Base-by-base conservation (phyloP, 805 yeast genomes). In the Kurtzmaniella fragi region DNA sequence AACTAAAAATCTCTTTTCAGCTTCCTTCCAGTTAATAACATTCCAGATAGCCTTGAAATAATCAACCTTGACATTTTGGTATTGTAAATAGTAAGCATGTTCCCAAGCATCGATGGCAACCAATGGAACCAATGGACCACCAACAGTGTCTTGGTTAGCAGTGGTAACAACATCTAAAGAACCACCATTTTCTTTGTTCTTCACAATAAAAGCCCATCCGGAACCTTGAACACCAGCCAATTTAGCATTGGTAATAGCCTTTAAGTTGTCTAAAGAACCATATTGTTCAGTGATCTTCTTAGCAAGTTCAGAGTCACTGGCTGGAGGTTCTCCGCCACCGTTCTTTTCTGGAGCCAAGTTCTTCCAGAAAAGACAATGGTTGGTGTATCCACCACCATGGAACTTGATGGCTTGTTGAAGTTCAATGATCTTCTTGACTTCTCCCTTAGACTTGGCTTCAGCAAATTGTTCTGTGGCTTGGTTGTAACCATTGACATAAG, bases 41-140 rank as follows among this genome's bases (percentile, higher is more conserved):
- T 84, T 83, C 96, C 96, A 88, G 66, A 88, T 84, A 46, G 95
- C 91, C 67, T 84, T 81, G 78, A 89, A 88, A 71, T 89, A 88
- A 58, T 88, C 95, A 33, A 64, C 95, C 75, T 89, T 88, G 59
- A 82, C 89, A 70, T 88, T 88, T 70, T 85, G 82, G 73, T 88
- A 88, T 67, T 88, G 96, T 65, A 89, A 74, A 75, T 88, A 88
- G 75, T 88, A 88, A 40, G 96, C 96, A 59, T 88, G 96, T 67
- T 88, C 96, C 96, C 96, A 88, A 44, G 95, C 95, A 54, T 88
- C 96, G 58, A 88, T 84, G 39, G 95, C 96, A 41, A 89, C 75
- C 54, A 89, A 67, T 33, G 96, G 95, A 34, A 76, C 69, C 60
- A 78, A 73, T 8, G 77, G 60, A 35, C 86, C 85, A 35, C 80